Base-by-base conservation (phyloP, 352 stramenopile species). In the Globisporangium apiculatum region DNA sequence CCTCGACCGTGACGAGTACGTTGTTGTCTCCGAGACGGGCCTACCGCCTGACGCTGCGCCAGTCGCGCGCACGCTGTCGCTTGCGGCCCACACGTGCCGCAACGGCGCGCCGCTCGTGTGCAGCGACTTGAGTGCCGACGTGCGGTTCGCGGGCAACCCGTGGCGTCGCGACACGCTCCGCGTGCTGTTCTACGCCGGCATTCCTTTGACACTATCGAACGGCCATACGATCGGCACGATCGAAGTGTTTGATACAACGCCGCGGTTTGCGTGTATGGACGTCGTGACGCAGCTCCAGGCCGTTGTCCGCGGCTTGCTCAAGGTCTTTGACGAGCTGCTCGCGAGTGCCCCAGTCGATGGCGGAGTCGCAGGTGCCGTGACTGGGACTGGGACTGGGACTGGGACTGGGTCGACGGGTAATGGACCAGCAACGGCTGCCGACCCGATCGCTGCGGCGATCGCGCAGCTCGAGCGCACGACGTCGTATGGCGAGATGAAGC, bases 161-260 rank as follows among this genome's bases (percentile, higher is more conserved):
- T 89, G 74, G 70, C 73, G 76, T 42, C 67, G 73, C 18, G 69
- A 88, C 42, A 43, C 58, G 43, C 60, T 86, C 5, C 68, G 71
- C 35, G 66, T 76, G 9, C 60, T 58, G 1, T 94, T 95, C 48
- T 94, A 95, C 55, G 84, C 81, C 1, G 87, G 83, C 12, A 92
- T 92, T 45, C 87, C 87, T 18, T 48, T 95, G 17, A 73, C 77
- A 41, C 73, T 94, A 8, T 75, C 71, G 31, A 88, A 83, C 35
- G 81, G 82, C 38, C 72, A 86, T 59, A 81, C 81, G 17, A 70
- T 94, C 38, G 84, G 84, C 18, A 66, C 70, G 4, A 66, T 94
- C 36, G 84, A 94, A 51, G 79, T 94, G 3, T 87, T 84, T 53
- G 82, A 90, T 54, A 42, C 37, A 17, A 68, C 70, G 12, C 60